Conservation (phyloP, 306 rosid genomes). For the Erythrophleum fordii region DNA sequence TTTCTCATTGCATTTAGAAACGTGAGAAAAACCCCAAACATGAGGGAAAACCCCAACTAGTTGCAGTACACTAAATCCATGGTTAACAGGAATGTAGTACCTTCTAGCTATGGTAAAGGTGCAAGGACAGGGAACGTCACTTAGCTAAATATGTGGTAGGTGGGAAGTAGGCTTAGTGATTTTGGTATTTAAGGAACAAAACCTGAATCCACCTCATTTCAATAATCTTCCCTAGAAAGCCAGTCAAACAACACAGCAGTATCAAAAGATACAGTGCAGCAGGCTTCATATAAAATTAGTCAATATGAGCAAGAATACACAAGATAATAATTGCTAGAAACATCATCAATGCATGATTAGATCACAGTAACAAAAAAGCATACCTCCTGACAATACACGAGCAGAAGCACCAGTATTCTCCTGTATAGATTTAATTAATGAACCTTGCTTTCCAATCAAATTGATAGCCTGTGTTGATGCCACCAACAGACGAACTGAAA, state of each 20-base stretch:
- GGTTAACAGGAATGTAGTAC: not conserved
- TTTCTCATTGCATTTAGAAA: not conserved
- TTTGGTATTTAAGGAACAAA: not conserved
- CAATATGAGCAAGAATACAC: conserved; percentile 16
- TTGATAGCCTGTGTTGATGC: conserved; percentile 97
- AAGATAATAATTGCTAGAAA: conserved; percentile 21
- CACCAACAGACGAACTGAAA: conserved; percentile 81
- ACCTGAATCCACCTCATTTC: conserved; percentile 9
- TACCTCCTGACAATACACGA: conserved; percentile 90
- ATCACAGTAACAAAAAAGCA: conserved; percentile 23
- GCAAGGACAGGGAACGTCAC: not conserved
- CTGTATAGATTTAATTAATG: conserved; percentile 88
- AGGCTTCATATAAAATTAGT: conserved; percentile 25
- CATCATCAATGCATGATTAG: not conserved
- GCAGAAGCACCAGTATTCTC: conserved; percentile 77
- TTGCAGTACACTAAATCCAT: not conserved
- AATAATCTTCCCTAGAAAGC: not conserved
- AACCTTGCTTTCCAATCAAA: conserved; percentile 96
- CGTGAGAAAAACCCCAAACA: no score
- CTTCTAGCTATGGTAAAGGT: not conserved
- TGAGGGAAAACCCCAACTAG: not conserved
- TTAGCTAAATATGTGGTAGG: not conserved
- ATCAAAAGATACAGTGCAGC: conserved; percentile 22
- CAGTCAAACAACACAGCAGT: conserved; percentile 1
- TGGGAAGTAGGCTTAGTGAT: not conserved